A percentile compares a stretch with the other conserved stretches of the same genome.
These are phyloP conservation scores for Agaricus sinodeliciosus DNA, from an alignment of 768 basidiomycete genomes.

Conservation along the genomic window DNA sequence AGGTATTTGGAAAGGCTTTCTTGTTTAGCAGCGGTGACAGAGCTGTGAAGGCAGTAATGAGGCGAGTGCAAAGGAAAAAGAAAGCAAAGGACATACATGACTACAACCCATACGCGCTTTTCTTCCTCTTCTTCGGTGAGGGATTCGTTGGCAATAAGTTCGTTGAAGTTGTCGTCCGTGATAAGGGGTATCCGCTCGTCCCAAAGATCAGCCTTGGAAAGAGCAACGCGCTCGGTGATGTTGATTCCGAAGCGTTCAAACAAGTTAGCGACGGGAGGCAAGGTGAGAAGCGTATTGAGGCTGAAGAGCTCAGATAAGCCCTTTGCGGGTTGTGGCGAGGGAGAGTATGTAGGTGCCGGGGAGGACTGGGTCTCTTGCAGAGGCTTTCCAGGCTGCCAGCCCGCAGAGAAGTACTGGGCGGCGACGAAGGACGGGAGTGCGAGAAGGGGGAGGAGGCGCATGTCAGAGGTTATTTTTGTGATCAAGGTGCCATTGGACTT, in stretches of 20 bases:
- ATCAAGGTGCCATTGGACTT: too few species aligned
- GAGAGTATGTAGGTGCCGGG: constrained; percentile 16
- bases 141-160: constrained; percentile 64
- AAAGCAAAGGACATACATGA: constrained; percentile 52
- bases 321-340: constrained; percentile 13
- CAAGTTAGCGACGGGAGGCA: constrained; percentile 46
- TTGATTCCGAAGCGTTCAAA: constrained; percentile 64
- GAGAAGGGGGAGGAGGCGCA: constrained; percentile 25
- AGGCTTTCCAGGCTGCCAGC: constrained; percentile 76
- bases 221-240: constrained; percentile 47
- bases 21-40: constrained; percentile 48
- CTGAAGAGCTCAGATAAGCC: constrained; percentile 28
- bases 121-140: constrained; percentile 58
- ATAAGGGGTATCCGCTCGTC: constrained; percentile 71
- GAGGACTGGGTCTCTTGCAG: constrained; percentile 22
- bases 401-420: constrained; percentile 74
- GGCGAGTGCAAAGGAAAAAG: constrained; percentile 1
- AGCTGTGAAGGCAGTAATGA: constrained; percentile 27
- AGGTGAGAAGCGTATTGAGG: constrained; percentile 39
- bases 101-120: constrained; percentile 68
- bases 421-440: constrained; percentile 31
- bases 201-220: constrained; percentile 41
- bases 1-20: constrained; percentile 65
- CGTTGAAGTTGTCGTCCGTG: constrained; percentile 75
- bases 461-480: constrained; percentile 44